Evolutionary conservation across 352 stramenopile genomes (phyloP).

Genomic region (Phytophthora citricola): DNA sequence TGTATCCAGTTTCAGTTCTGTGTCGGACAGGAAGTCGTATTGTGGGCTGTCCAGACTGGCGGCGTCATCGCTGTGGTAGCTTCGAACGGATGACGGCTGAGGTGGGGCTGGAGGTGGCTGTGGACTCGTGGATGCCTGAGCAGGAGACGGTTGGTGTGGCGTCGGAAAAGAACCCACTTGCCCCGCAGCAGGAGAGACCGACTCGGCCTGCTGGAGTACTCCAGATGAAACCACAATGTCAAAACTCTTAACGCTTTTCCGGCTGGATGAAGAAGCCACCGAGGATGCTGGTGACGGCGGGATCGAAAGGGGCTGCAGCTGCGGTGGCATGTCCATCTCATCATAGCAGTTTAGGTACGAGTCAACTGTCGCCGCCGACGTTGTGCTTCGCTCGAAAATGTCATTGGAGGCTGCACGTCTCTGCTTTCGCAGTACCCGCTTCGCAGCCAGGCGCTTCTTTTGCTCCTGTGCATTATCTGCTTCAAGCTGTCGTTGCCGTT

Average conservation of each 20-base stretch:
- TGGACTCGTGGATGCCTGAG: constrained; percentile 26
- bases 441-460: constrained; percentile 36
- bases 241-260: constrained; percentile 23
- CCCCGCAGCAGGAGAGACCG: constrained; percentile 36
- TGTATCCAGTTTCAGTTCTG: constrained; percentile 25
- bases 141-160: constrained; percentile 35
- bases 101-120: background rate
- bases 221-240: background rate
- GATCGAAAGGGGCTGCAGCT: constrained; percentile 27
- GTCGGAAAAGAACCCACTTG: constrained; percentile 23
- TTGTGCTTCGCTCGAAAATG: constrained; percentile 46
- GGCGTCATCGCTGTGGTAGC: constrained; percentile 5
- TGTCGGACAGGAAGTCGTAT: constrained; percentile 28
- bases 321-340: constrained; percentile 45
- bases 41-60: constrained; percentile 12
- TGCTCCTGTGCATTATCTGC: constrained; percentile 20
- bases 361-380: constrained; percentile 15
- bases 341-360: constrained; percentile 46
- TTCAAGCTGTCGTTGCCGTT: constrained; percentile 41
- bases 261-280: constrained; percentile 24
- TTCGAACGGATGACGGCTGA: constrained; percentile 16
- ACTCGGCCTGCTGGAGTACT: constrained; percentile 20
- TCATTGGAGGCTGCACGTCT: constrained; percentile 46
- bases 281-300: constrained; percentile 26
- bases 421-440: constrained; percentile 47